Evolutionary conservation across 306 rosid species (phyloP).

Genomic region (Citrullus mucosospermus): DNA sequence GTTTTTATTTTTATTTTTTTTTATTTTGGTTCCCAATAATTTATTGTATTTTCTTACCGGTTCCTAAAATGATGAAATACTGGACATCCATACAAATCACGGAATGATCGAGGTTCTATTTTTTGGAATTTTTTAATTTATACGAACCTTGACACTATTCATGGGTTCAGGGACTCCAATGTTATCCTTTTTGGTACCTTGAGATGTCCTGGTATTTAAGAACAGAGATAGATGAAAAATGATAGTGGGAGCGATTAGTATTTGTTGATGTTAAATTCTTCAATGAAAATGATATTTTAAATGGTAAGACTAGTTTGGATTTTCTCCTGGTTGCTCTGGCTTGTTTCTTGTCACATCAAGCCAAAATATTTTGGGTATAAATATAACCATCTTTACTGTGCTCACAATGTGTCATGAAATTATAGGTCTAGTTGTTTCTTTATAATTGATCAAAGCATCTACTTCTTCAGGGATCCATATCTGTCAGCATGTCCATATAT

Average conservation of each 20-base stretch:
- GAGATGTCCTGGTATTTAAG: background rate
- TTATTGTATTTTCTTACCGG: no score
- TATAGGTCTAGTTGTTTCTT: background rate
- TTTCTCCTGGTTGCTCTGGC: background rate
- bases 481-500: slow-evolving; percentile 85
- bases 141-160: no score
- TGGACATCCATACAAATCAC: no score
- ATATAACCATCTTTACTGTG: background rate
- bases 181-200: background rate
- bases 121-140: no score
- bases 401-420: background rate
- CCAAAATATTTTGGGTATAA: background rate
- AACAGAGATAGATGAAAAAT: background rate
- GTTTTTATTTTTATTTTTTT: no score
- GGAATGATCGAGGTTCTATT: no score
- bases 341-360: background rate
- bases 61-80: no score
- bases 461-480: slow-evolving; percentile 67
- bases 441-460: slow-evolving; percentile 10
- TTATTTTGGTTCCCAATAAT: no score
- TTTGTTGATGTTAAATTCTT: background rate
- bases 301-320: background rate
- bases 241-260: background rate
- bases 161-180: no score
- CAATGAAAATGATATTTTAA: background rate